Evolutionary conservation across 1,139 yeast genomes (phyloP), one percentile per base, ranked within the genome.

Genomic region (Blastobotrys petasosporus): DNA sequence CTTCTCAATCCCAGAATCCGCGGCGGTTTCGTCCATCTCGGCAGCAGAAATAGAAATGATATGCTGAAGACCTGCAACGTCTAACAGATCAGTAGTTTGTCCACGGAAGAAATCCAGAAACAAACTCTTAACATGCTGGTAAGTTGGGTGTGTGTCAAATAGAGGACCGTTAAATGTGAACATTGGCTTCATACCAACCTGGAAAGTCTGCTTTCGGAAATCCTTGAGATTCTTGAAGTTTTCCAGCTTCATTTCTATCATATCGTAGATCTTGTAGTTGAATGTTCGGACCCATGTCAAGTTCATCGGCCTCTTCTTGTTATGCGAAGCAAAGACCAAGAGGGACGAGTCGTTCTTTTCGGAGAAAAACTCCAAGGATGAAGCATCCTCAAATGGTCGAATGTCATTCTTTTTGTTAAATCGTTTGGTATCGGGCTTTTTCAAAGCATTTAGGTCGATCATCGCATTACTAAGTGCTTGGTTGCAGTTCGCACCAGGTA

Each of bases 31-130:
- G 51, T 85, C 82, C 47, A 71, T 72, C 56, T 80, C 85, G 32
- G 81, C 85, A 2, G 86, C 81, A 28, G 95, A 82, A 50, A 92
- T 68, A 2, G 95, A 79, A 57, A 92, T 87, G 45, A 92, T 82
- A 63, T 85, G 86, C 68, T 92, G 97, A 56, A 92, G 73, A 42
- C 97, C 97, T 3, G 96, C 94, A 46, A 90, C 95, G 65, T 94
- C 98, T 61, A 87, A 90, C 59, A 86, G 73, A 51, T 80, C 82
- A 25, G 94, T 80, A 50, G 77, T 81, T 57, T 87, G 66, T 32
- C 97, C 97, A 54, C 94, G 76, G 75, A 83, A 92, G 65, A 94
- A 85, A 66, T 92, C 99, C 58, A 94, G 62, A 60, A 92, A 90
- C 55, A 90, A 71, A 1, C 96, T 86, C 69, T 92, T 92, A 53